Evolutionary conservation across 371 early-diverging fungal genomes (phyloP), one percentile per base, ranked within the genome.

Genomic region (Mortierella sp.): DNA sequence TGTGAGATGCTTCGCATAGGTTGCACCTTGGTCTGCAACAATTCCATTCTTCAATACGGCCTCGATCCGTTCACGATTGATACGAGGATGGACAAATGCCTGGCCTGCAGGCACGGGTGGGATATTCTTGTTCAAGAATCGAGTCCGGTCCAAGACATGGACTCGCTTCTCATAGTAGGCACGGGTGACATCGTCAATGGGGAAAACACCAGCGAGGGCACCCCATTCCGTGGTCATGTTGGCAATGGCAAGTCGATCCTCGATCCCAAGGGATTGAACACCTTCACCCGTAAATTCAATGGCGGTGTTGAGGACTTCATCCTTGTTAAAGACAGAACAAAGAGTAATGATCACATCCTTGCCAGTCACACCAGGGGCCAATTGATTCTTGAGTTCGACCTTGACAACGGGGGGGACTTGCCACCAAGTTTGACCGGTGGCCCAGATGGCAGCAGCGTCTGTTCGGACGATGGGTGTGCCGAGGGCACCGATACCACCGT

Each of bases 211-310:
- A 21, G 97, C 98, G 18, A 98, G 87, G 4, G 97, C 97, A 73
- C 98, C 98, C 98, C 98, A 98, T 81, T 98, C 98, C 21, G 98
- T 98, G 2, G 98, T 97, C 98, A 98, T 97, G 82, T 98, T 98
- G 69, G 97, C 92, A 69, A 98, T 95, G 46, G 97, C 94, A 56
- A 98, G 87, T 26, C 97, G 92, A 68, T 97, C 97, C 72, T 96
- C 97, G 7, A 97, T 86, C 0, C 90, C 85, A 62, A 98, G 71
- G 4, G 75, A 75, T 19, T 81, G 74, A 7, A 94, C 83, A 45
- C 93, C 95, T 19, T 85, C 81, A 50, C 97, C 97, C 43, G 87
- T 89, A 74, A 97, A 97, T 84, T 98, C 98, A 64, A 98, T 91
- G 3, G 97, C 97, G 21, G 92, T 91, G 82, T 98, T 98, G 44